Percentiles rank a stretch among this genome's conserved stretches.
phyloP scores from a whole-genome alignment of 345 rosid species.

The Eucalyptus microcorys region DNA sequence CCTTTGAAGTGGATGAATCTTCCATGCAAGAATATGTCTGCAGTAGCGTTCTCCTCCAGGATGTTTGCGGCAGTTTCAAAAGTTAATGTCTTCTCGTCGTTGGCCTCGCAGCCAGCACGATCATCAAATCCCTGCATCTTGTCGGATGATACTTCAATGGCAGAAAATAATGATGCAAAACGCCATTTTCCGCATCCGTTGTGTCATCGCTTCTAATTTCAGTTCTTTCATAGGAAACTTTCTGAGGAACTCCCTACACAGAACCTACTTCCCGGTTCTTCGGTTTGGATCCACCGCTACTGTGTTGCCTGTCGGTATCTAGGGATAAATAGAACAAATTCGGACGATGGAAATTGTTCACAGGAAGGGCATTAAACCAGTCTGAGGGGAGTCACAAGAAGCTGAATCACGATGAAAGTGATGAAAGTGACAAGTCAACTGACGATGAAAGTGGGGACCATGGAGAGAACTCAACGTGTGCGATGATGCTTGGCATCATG shows the following conservation, averaged over 20 bases:
- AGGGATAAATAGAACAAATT: no score
- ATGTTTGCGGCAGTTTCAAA: not conserved
- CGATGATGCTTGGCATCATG: not conserved
- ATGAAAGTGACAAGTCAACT: not conserved
- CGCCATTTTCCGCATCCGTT: no score
- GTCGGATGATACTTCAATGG: no score
- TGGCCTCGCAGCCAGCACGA: not conserved
- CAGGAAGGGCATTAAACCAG: not conserved
- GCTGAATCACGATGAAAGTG: no score
- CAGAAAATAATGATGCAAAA: no score
- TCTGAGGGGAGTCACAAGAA: not conserved
- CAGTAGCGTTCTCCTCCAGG: not conserved
- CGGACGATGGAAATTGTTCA: no score
- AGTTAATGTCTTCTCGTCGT: not conserved
- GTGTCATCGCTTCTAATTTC: not conserved
- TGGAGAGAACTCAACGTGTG: conserved; percentile 6
- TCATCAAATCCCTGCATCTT: no score
- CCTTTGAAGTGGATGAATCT: not conserved
- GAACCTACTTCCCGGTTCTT: no score
- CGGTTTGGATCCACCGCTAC: no score
- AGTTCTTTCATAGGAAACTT: not conserved
- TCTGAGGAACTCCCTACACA: no score
- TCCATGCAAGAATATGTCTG: not conserved
- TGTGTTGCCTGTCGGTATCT: no score
- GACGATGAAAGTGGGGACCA: conserved; percentile 2